Conservation (phyloP, 2,329 filamentous ascomycete genomes). For the Penicillium sp. region DNA sequence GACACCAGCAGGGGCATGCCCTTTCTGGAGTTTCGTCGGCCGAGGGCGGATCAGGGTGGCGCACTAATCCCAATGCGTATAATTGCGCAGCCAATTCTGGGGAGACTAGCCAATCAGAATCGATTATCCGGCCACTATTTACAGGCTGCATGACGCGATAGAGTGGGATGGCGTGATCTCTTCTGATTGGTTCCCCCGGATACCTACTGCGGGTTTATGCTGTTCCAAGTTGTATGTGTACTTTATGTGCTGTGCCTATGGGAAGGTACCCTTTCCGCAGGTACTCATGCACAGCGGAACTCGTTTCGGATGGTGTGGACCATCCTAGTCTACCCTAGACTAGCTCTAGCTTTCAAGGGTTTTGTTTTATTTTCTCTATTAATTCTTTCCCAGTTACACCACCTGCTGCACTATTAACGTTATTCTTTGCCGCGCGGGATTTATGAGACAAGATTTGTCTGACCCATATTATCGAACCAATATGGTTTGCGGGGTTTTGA, state of each 20-base stretch:
- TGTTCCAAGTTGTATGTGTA: neutral
- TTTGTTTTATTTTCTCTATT: neutral
- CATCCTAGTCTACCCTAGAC: slow-evolving; percentile 1
- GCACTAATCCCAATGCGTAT: slow-evolving; percentile 29
- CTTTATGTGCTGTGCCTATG: neutral
- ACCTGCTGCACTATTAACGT: slow-evolving; percentile 2
- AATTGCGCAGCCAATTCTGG: slow-evolving; percentile 28
- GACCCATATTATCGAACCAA: slow-evolving; percentile 2
- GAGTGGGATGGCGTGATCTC: slow-evolving; percentile 28
- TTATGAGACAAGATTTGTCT: slow-evolving; percentile 17
- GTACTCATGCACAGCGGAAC: neutral
- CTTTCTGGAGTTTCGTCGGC: slow-evolving; percentile 11
- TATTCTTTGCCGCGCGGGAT: slow-evolving; percentile 21
- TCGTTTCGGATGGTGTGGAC: slow-evolving; percentile 8
- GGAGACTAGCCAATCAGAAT: slow-evolving; percentile 24
- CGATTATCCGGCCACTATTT: slow-evolving; percentile 29
- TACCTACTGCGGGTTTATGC: slow-evolving; percentile 14
- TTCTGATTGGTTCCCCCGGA: slow-evolving; percentile 22
- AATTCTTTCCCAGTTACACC: neutral
- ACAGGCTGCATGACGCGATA: slow-evolving; percentile 37
- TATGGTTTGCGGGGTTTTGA: slow-evolving; percentile 13
- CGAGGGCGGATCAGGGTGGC: slow-evolving; percentile 33
- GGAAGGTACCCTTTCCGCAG: slow-evolving; percentile 7
- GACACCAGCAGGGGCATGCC: slow-evolving; percentile 12
- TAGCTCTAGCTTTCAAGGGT: neutral